Evolutionary conservation across 2,329 filamentous ascomycete genomes (phyloP).

Genomic region (Hypoxylon sp.): DNA sequence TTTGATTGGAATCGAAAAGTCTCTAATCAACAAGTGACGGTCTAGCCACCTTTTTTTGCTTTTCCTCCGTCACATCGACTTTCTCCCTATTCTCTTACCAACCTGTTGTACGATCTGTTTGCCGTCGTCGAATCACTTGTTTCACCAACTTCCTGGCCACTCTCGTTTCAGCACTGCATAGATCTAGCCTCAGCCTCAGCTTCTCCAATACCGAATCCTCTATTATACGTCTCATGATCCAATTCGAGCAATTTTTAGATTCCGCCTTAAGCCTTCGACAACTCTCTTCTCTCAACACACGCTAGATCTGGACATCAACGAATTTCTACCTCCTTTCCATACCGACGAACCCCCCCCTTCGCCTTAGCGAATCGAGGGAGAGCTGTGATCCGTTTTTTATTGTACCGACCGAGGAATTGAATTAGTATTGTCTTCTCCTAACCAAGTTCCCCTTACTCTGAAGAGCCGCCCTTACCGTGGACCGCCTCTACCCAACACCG

Average conservation of each 20-base stretch:
- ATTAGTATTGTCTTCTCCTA: conserved; percentile 5
- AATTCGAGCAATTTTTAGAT: conserved; percentile 21
- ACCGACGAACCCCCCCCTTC: conserved; percentile 6
- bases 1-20: conserved; percentile 12
- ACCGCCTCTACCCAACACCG: conserved; percentile 3
- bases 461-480: neutral
- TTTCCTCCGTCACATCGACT: conserved; percentile 4
- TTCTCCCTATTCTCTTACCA: conserved; percentile 1
- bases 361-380: neutral
- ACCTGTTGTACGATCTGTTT: conserved; percentile 17
- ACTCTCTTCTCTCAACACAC: conserved; percentile 8
- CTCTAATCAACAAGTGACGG: conserved; percentile 3
- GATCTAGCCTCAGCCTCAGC: conserved; percentile 1
- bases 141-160: conserved; percentile 19
- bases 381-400: neutral
- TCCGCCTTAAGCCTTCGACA: conserved; percentile 1
- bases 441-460: neutral
- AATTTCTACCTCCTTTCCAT: conserved; percentile 3
- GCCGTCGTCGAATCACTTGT: conserved; percentile 13
- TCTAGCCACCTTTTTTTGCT: conserved; percentile 11
- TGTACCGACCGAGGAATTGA: conserved; percentile 6
- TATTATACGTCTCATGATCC: conserved; percentile 1
- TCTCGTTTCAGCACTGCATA: conserved; percentile 17
- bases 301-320: conserved; percentile 15
- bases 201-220: conserved; percentile 6